Base-by-base conservation (phyloP, 2,329 filamentous ascomycete species). In the Epichloe bromicola region DNA sequence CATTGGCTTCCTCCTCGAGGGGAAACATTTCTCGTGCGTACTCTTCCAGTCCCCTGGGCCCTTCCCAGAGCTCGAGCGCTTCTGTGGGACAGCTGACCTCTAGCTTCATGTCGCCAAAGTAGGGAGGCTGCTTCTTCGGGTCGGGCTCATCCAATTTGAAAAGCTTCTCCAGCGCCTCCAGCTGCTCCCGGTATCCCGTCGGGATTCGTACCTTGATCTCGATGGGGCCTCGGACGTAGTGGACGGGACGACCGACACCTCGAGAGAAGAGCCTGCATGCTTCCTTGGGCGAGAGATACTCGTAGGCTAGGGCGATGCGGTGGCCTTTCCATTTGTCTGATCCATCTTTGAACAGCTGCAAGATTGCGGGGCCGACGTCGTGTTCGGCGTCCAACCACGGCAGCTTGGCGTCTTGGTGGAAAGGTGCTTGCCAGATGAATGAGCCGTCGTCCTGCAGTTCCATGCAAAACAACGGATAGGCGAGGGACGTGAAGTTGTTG, bases 331-430 rank as follows among this genome's bases (percentile, higher is more conserved):
- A 97, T 66, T 88, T 89, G 57, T 77, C 74, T 5, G 86, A 78
- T 2, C 91, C 91, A 64, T 97, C 90, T 68, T 96, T 97, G 75
- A 97, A 91, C 51, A 97, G 83, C 65, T 97, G 91, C 51, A 95
- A 73, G 45, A 97, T 80, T 2, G 91, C 88, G 1, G 93, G 89
- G 4, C 93, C 93, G 42, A 96, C 85, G 60, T 98, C 93, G 63
- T 97, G 91, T 67, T 97, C 93, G 4, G 90, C 89, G 63, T 98
- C 93, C 39, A 98, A 74, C 89, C 91, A 98, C 0, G 93, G 93
- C 38, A 98, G 75, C 56, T 88, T 88, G 52, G 85, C 85, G 59
- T 95, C 80, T 2, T 88, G 86, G 60, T 95, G 87, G 66, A 97
- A 97, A 0, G 93, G 93, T 2, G 91, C 91, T 63, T 88, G 83